Percentiles rank a stretch among this genome's conserved stretches.
These are phyloP conservation scores for Populus hybrid DNA, from an alignment of 441 rosid species.

Conservation along the genomic window DNA sequence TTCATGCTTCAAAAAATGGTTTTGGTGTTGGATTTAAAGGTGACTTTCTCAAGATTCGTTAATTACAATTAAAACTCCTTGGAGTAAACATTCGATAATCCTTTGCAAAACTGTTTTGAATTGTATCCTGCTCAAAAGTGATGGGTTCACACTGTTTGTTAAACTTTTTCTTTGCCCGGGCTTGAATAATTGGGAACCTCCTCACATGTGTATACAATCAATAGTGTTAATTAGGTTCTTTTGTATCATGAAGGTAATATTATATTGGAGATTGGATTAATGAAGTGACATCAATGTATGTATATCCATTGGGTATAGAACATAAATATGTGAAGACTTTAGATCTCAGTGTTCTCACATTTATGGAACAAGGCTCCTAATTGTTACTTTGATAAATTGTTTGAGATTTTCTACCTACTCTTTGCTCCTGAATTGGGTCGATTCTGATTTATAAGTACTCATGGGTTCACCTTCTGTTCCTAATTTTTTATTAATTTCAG, in stretches of 20 bases:
- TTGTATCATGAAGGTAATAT: neutral
- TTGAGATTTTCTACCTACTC: neutral
- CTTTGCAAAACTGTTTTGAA: neutral
- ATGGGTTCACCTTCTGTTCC: neutral
- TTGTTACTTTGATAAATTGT: neutral
- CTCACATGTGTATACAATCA: neutral
- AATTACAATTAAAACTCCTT: neutral
- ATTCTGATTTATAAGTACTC: neutral
- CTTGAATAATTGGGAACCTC: neutral
- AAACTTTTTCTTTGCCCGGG: neutral
- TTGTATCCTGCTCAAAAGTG: neutral
- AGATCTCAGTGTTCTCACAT: neutral
- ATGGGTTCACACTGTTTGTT: neutral
- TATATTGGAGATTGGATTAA: too few relatives aligned
- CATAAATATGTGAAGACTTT: neutral
- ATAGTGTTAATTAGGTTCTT: neutral
- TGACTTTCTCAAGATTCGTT: neutral
- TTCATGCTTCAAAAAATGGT: neutral
- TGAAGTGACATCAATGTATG: too few relatives aligned
- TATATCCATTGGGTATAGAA: neutral
- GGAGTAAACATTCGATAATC: neutral
- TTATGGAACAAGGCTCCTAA: neutral
- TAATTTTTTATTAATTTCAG: too few relatives aligned
- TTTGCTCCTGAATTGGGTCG: neutral
- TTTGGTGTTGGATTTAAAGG: neutral